These are phyloP conservation scores for Ananas comosus DNA, from an alignment of 176 grass and related monocot species.

Conservation along the genomic window DNA sequence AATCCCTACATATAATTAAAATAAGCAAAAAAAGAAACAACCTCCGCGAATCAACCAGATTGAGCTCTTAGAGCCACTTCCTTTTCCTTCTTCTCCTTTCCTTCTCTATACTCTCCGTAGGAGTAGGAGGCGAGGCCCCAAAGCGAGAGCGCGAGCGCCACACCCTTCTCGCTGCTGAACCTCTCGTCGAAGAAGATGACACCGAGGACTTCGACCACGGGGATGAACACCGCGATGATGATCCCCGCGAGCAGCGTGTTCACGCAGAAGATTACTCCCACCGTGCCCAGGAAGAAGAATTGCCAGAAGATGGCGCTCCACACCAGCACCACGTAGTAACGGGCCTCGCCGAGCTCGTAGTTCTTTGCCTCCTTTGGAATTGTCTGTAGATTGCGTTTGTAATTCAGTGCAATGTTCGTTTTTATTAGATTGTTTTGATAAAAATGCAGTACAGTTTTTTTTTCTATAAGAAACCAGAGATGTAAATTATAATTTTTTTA, in stretches of 20 bases:
- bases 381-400: conserved; percentile 24
- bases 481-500: no score
- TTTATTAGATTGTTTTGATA: no score
- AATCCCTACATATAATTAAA: no score
- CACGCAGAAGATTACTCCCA: conserved; percentile 62
- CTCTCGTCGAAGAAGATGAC: conserved; percentile 61
- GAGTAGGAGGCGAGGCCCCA: conserved; percentile 78
- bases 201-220: conserved; percentile 39
- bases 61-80: neutral
- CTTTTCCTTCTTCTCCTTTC: conserved; percentile 22
- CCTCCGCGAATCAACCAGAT: neutral
- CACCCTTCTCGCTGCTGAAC: conserved; percentile 57
- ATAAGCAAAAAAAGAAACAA: no score
- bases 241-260: conserved; percentile 57
- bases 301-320: conserved; percentile 37
- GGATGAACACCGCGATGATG: conserved; percentile 58
- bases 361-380: conserved; percentile 30
- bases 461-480: no score
- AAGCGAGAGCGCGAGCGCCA: conserved; percentile 49
- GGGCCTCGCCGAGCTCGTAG: conserved; percentile 30
- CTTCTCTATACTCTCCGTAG: conserved; percentile 44
- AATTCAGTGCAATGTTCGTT: neutral
- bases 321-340: conserved; percentile 43
- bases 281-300: conserved; percentile 54
- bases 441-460: no score